phyloP scores from a whole-genome alignment of 805 yeast genomes.

The Hemisphaericaspora nanyangensis region DNA sequence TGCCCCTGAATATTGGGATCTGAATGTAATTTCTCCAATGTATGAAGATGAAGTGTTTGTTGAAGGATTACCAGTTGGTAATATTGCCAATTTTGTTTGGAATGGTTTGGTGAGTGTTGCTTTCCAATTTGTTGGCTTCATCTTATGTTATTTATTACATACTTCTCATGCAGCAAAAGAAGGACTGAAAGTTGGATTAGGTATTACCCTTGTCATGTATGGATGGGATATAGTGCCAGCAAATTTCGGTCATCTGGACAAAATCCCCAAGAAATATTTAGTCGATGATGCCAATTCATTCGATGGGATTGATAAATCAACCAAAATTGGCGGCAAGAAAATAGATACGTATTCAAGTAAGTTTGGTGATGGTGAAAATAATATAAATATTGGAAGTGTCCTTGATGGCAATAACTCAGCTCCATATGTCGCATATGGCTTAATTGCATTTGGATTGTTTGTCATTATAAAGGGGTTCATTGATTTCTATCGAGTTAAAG shows the following conservation, averaged over 20 bases:
- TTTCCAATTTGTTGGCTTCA: constrained; percentile 90
- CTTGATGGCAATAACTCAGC: constrained; percentile 1
- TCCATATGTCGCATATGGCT: constrained; percentile 56
- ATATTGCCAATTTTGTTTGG: constrained; percentile 85
- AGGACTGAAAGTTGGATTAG: constrained; percentile 91
- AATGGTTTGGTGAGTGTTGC: constrained; percentile 83
- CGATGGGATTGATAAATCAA: constrained; percentile 24
- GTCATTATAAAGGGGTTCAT: constrained; percentile 62
- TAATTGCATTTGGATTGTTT: constrained; percentile 66
- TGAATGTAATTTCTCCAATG: constrained; percentile 74
- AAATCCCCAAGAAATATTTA: constrained; percentile 28
- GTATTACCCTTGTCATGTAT: constrained; percentile 72
- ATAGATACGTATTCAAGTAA: constrained; percentile 25
- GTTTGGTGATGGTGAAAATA: not conserved
- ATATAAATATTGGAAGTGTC: not conserved
- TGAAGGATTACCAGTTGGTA: constrained; percentile 95
- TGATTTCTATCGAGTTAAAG: constrained; percentile 73
- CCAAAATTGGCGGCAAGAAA: constrained; percentile 21
- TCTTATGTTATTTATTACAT: constrained; percentile 84
- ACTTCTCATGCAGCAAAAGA: constrained; percentile 97
- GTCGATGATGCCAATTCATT: constrained; percentile 32
- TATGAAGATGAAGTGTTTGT: constrained; percentile 87
- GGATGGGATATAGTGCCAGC: constrained; percentile 43
- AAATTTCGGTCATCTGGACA: constrained; percentile 35
- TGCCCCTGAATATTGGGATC: constrained; percentile 96